Base-by-base conservation (phyloP, 1,284 basidiomycete species). In the Kalmanozyma brasiliensis region DNA sequence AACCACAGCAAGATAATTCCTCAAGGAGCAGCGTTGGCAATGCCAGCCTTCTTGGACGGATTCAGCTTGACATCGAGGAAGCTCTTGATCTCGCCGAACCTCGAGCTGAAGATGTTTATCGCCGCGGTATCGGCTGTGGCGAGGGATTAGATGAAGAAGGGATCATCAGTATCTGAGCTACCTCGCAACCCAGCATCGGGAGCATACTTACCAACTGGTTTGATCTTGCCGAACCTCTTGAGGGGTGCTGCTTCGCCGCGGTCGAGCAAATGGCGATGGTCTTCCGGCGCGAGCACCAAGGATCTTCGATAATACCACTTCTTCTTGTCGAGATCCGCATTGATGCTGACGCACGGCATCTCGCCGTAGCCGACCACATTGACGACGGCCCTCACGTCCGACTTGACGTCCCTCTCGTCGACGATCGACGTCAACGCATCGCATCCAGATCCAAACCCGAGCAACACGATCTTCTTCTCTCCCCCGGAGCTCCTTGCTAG, bases 401-500 rank as follows among this genome's bases (percentile, higher is more conserved):
- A n/a, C 24, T 53, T 36, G 20, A 55, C 37, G 17, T 33, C 43
- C 6, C 80, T 87, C 23, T 86, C 79, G 36, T 88, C 86, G 30
- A 96, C 84, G 32, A 97, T 85, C 30, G 89, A 86, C 83, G 91
- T 88, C 49, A 96, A 73, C 1, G 89, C 86, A 24, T 87, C 85
- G 73, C 90, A 92, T 0, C 91, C 94, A 0, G 88, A 87, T 4
- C 93, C 93, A 74, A 94, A 91, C 1, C 93, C 93, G 40, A 98
- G 87, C 8, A 98, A 79, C 20, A 97, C 84, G 16, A 98, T 86
- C 26, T 88, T 86, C 41, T 87, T 85, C 4, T 90, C 90, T 7
- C 17, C 14, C 16, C 19, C 9, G 5, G 45, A 32, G 8, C 29
- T 16, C 4, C 47, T 38, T 3, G 47, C 60, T 2, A 44, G 93